Base-by-base conservation (phyloP, 805 yeast species). In the Starmerella tilneyi region DNA sequence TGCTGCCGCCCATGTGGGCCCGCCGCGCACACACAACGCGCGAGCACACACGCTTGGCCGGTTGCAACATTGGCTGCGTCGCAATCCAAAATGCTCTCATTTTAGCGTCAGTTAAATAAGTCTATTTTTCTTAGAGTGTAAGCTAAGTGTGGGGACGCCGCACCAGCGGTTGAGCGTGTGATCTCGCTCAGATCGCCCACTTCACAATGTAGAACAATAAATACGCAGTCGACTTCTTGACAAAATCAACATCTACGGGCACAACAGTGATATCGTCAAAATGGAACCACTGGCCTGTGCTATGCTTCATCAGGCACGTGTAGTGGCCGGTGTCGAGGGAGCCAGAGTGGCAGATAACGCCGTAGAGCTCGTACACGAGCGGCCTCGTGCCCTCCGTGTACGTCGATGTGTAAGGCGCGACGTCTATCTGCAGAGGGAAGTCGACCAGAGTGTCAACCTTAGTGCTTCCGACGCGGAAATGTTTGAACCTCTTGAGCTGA, bases 321-420 rank as follows among this genome's bases (percentile, higher is more conserved):
- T 92, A 92, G 62, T 92, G 99, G 9, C 99, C 99, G 2, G 96
- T 92, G 60, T 85, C 85, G 6, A 89, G 92, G 16, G 89, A 79
- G 1, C 99, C 99, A 27, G 78, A 78, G 62, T 92, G 98, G 56
- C 85, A 78, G 9, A 92, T 81, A 26, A 88, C 75, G 2, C 89
- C 95, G 63, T 79, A 85, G 33, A 92, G 70, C 63, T 89, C 96
- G 63, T 82, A 89, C 2, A 76, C 63, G n/a, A 74, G 58, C 19
- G 43, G 21, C 9, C 38, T 31, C 13, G 28, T 37, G 9, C 26
- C 46, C n/a, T 26, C 15, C 9, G 20, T 15, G 35, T 26, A 34
- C 21, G 16, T 40, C 29, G 44, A 52, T 8, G 59, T 59, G 59
- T 82, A 89, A 26, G 76, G 73, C 7, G 76, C 63, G 74, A 92